Evolutionary conservation across 2,329 filamentous ascomycete genomes (phyloP), one percentile per base, ranked within the genome.

Genomic region (Pyricularia pennisetigena): DNA sequence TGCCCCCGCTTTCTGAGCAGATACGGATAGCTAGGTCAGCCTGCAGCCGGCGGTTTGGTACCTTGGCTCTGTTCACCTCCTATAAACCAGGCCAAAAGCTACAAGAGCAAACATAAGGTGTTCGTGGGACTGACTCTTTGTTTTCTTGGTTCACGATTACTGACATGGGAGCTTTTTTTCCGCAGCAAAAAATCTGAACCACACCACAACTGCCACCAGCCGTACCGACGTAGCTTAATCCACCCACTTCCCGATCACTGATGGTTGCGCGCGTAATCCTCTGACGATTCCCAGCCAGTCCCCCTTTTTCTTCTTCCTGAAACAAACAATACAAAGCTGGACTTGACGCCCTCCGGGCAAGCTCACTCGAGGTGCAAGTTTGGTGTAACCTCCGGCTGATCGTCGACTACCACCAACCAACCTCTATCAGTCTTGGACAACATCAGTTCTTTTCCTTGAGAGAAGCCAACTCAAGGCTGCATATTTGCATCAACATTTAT

Each of bases 401-500:
- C 16, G 7, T n/a, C 41, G 16, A 49, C 20, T 49, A 35, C 32
- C 32, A 35, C 32, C 32, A 35, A 35, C 32, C 32, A 35, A 1
- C 2, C 32, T 35, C 32, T 35, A 35, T 14, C 32, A 9, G 41
- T 49, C 14, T n/a, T 49, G 41, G 41, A 49, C 9, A 7, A 49
- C 14, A 49, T 49, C 41, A n/a, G 20, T 16, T n/a, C 8, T 6
- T n/a, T n/a, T 49, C 16, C 7, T n/a, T 20, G 6, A 6, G 16
- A 20, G 3, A n/a, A 49, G 16, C 20, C 41, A 49, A 49, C 41
- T 49, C 9, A n/a, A 10, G 41, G 16, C 12, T 4, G 10, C 2
- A 8, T 8, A 8, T 8, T n/a, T n/a, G 20, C 4, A 20, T 10
- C 57, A 61, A 26, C 57, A 61, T 61, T 23, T 10, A 71, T 73